Evolutionary conservation across 1,139 yeast species (phyloP), one percentile per base, ranked within the genome.

Genomic region (Sugiyamaella sp.): DNA sequence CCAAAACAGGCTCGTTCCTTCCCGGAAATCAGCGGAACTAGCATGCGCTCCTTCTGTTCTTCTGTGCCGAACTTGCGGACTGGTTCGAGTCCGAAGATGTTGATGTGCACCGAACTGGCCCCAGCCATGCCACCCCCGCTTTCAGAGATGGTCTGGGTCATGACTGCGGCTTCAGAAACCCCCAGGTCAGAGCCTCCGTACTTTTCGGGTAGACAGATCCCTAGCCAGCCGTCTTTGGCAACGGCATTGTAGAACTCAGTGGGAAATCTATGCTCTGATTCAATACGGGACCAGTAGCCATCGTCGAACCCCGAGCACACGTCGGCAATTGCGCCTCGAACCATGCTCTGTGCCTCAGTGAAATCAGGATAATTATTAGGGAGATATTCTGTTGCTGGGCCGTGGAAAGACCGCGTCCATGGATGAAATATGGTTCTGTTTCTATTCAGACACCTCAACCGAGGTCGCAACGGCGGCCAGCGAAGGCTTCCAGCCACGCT

Each of bases 101-200:
- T 52, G 41, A 52, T 52, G 22, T 52, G 55, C 6, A 52, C 39
- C 5, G 55, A 33, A 25, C 55, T 52, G 12, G 55, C 55, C 16
- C 55, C 55, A 10, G 55, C 46, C 41, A 52, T 29, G 10, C 52
- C 55, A 4, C 46, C 55, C 27, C 55, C 55, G 32, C 55, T 52
- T 17, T 52, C 52, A 10, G 55, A 42, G 29, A 52, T 47, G 4
- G 55, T 52, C 32, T 52, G 55, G 21, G 42, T 43, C 55, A 52
- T 52, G 10, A 52, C 52, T 1, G 55, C 38, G 16, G 55, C 55
- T 32, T 52, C 55, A 20, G 51, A 39, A n/a, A 52, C 38, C 8
- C 55, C 55, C 16, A 52, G 39, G 16, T 52, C 46, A 4, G 55
- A 41, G 6, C 55, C 55, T 3, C 55, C 55, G 43, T 47, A 52